phyloP scores from a whole-genome alignment of 345 rosid species.

The Laguncularia racemosa region DNA sequence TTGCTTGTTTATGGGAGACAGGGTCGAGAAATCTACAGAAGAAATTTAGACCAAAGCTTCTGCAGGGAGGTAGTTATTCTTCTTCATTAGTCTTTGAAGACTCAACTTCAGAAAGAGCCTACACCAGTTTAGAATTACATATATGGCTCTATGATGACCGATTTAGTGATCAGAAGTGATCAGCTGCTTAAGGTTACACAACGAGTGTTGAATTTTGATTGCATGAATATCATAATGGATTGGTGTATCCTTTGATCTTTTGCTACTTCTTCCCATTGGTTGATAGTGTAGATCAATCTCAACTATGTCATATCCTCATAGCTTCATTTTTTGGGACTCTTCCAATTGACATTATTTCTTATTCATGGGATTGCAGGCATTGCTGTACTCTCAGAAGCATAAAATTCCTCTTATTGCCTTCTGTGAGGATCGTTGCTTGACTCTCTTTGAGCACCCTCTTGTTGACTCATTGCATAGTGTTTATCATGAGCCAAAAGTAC shows the following conservation, averaged over 20 bases:
- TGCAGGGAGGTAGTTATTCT: constrained; percentile 69
- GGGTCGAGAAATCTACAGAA: constrained; percentile 74
- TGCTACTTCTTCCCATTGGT: neutral
- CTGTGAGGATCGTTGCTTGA: constrained; percentile 72
- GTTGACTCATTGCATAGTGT: constrained; percentile 65
- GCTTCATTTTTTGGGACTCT: too few species aligned
- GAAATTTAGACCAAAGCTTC: constrained; percentile 64
- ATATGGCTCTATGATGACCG: too few species aligned
- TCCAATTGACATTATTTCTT: neutral
- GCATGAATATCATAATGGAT: neutral
- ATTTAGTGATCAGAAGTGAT: too few species aligned
- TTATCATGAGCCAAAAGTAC: constrained; percentile 83
- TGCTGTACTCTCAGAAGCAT: constrained; percentile 66
- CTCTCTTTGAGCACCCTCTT: constrained; percentile 76
- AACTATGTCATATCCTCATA: neutral
- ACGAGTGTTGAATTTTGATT: neutral
- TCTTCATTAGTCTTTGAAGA: neutral
- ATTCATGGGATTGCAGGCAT: constrained; percentile 41
- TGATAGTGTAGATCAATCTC: neutral
- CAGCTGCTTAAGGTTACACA: too few species aligned
- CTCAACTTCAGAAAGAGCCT: neutral
- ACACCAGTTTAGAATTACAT: too few species aligned
- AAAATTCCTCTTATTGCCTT: constrained; percentile 88
- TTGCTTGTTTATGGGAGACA: constrained; percentile 87
- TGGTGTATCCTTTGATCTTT: neutral